Evolutionary conservation across 805 yeast species (phyloP).

Genomic region (Saccharomycopsis capsularis): DNA sequence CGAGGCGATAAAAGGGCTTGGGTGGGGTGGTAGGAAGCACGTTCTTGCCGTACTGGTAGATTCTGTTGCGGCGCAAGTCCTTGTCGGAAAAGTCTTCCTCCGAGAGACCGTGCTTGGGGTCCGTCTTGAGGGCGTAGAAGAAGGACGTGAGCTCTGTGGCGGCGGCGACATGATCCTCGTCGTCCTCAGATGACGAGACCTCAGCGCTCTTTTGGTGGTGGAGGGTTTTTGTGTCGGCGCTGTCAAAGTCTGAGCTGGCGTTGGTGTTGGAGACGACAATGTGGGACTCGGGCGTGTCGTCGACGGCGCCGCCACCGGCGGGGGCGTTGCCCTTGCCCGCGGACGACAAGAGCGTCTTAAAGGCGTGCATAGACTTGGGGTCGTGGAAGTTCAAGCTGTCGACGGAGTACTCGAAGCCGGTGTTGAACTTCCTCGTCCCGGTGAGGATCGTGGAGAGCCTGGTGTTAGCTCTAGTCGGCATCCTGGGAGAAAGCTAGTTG

Average conservation of each 20-base stretch:
- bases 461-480: slow-evolving; percentile 14
- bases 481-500: neutral
- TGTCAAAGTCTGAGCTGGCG: neutral
- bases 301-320: too few species aligned
- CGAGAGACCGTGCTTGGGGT: slow-evolving; percentile 37
- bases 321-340: neutral
- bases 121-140: slow-evolving; percentile 32
- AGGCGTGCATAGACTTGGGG: slow-evolving; percentile 48
- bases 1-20: slow-evolving; percentile 59
- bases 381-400: slow-evolving; percentile 49
- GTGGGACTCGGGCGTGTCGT: neutral
- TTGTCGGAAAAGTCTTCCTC: slow-evolving; percentile 29
- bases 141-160: slow-evolving; percentile 24
- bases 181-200: neutral
- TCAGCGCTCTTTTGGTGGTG: neutral
- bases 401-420: slow-evolving; percentile 25
- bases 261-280: neutral
- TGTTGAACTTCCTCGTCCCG: slow-evolving; percentile 3
- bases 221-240: neutral
- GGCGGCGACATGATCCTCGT: too few species aligned
- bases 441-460: slow-evolving; percentile 15
- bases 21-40: slow-evolving; percentile 63
- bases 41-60: slow-evolving; percentile 58
- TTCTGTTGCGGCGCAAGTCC: slow-evolving; percentile 29
- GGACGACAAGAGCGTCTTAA: slow-evolving; percentile 20